Evolutionary conservation across 164 flowering plant species (phyloP), one percentile per base, ranked within the genome.

Genomic region (Chloranthus sessilifolius): DNA sequence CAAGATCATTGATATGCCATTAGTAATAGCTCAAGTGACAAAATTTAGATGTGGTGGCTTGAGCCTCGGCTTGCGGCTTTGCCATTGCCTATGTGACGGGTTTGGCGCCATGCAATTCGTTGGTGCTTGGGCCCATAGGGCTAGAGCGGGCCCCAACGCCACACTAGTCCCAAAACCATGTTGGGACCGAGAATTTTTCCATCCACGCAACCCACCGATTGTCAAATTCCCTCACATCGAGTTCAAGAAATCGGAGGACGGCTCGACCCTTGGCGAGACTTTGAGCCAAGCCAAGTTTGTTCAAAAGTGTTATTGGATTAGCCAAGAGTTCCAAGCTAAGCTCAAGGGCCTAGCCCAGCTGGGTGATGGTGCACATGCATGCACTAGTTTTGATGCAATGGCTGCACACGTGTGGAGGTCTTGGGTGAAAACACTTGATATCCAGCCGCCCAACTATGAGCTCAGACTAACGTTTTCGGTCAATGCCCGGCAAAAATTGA

Each of bases 71-170:
- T 48, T 91, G 49, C 68, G 92, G 25, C 68, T 87, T 10, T 87
- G 95, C 61, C 98, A 91, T 47, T 87, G 95, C 67, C 58, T 91
- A 0, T 85, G 89, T 33, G 98, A 91, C 33, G 98, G 98, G n/a
- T 66, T 81, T 1, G 98, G 95, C 1, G 96, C 96, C 0, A 87
- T 90, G 96, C 88, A 87, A 54, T 87, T 90, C 50, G 67, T 83
- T 2, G 43, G 60, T 8, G 84, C 95, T 0, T 85, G 98, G 98
- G 83, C 96, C 21, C 65, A 74, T 5, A 74, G 81, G 0, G 84
- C 89, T 0, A 73, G 66, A 50, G n/a, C 73, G 0, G 92, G 85
- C 7, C 52, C 40, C 1, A 17, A 69, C 39, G 58, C 63, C 0
- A 40, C 70, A 14, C 59, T 29, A 4, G 9, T 53, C 3, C 88